Evolutionary conservation across 1,284 basidiomycete genomes (phyloP).

Genomic region (Vanrija pseudolonga): DNA sequence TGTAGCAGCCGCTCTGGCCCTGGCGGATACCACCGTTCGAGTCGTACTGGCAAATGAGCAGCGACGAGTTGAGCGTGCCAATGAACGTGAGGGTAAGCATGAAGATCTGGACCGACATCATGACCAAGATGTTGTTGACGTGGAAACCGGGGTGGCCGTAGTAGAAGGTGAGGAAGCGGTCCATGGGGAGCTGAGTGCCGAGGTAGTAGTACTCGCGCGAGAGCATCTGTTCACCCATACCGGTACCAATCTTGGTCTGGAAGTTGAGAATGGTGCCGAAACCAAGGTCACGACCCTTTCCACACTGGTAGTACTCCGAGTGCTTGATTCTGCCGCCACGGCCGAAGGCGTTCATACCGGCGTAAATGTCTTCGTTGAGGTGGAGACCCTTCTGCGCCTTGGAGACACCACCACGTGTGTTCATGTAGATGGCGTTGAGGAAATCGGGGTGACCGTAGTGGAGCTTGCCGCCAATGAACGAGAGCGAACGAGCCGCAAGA

Average conservation of each 20-base stretch:
- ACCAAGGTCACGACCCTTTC: slow-evolving; percentile 97
- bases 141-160: slow-evolving; percentile 99
- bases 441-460: slow-evolving; percentile 99
- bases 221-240: slow-evolving; percentile 99
- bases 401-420: slow-evolving; percentile 93
- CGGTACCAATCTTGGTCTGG: slow-evolving; percentile 98
- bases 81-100: slow-evolving; percentile 83
- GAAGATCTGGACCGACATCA: slow-evolving; percentile 89
- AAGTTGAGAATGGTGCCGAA: slow-evolving; percentile 99
- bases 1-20: slow-evolving; percentile 82
- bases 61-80: slow-evolving; percentile 77
- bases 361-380: slow-evolving; percentile 98
- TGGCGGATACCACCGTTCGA: slow-evolving; percentile 65
- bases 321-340: slow-evolving; percentile 98
- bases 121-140: slow-evolving; percentile 99
- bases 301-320: slow-evolving; percentile 95
- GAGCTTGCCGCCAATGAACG: slow-evolving; percentile 96
- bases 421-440: slow-evolving; percentile 97
- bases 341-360: slow-evolving; percentile 97
- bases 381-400: slow-evolving; percentile 99
- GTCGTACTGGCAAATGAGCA: slow-evolving; percentile 74
- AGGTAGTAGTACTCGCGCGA: slow-evolving; percentile 99
- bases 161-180: slow-evolving; percentile 99
- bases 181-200: slow-evolving; percentile 96
- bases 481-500: slow-evolving; percentile 86